phyloP scores from a whole-genome alignment of 208 protist genomes.

The Acanthamoeba healyi region DNA sequence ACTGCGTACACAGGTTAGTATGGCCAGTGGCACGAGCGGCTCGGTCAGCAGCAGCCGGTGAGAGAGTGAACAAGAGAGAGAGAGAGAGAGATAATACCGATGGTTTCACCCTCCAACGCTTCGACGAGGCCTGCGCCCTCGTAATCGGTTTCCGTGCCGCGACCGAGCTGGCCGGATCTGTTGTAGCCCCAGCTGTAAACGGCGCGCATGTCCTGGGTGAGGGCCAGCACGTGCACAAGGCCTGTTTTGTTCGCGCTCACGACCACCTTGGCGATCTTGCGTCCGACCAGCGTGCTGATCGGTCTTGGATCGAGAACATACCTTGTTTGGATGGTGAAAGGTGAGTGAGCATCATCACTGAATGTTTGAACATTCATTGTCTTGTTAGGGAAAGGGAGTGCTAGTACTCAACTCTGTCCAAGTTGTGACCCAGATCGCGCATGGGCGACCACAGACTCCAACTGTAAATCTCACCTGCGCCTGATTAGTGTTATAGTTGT shows the following conservation, averaged over 20 bases:
- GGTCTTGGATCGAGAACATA: background rate
- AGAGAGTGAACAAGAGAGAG: background rate
- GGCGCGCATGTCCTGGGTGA: background rate
- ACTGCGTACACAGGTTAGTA: background rate
- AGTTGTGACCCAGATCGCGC: background rate
- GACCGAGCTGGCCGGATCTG: background rate
- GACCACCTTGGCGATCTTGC: constrained; percentile 33
- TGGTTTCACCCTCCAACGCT: constrained; percentile 2
- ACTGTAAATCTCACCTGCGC: background rate
- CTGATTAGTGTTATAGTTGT: background rate
- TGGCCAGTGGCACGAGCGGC: no score
- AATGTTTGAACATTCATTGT: no score
- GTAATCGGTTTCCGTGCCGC: background rate
- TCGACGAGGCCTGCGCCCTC: background rate
- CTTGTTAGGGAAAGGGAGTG: no score
- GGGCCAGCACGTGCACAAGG: background rate
- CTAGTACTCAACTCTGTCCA: no score
- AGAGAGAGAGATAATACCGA: background rate
- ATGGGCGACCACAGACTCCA: background rate
- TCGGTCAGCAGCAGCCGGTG: no score
- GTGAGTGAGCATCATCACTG: no score
- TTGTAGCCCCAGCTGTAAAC: constrained; percentile 29
- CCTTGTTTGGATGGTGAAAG: background rate
- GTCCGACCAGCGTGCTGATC: constrained; percentile 7
- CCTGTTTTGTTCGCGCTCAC: background rate